Base-by-base conservation (phyloP, 192 early-diverging fungal genomes). In the Chytriomyces confervae region DNA sequence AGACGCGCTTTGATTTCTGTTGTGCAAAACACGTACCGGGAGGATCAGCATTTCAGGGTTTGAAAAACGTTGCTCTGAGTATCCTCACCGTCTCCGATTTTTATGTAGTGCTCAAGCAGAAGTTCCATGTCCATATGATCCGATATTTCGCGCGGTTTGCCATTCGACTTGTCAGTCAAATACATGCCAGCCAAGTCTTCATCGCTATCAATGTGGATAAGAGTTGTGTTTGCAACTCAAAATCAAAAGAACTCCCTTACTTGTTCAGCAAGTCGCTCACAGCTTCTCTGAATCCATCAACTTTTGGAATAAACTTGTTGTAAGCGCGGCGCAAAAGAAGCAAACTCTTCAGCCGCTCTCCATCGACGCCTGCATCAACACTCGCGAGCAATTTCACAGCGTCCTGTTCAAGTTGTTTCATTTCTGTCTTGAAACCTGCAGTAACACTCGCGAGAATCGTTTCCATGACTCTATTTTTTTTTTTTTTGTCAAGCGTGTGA, bases 181-280 rank as follows among this genome's bases (percentile, higher is more conserved):
- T 94, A 97, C 93, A 97, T 93, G 27, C 85, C 92, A 0, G 94
- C 95, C 51, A 97, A 79, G 73, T 97, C 95, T 47, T 97, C 95
- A 83, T 96, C 94, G 85, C 86, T 77, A 44, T 49, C 9, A 48
- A 23, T 50, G 9, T 18, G 18, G 57, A 29, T 61, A 48, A 9
- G 10, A 53, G n/a, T 18, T 20, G 16, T 50, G 45, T 46, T 23
- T 11, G 36, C 0, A n/a, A 62, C 10, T 23, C 27, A 49, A 18
- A 66, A 10, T 48, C 0, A 16, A 48, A 72, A 50, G 11, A 20
- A 29, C 24, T 49, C 36, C 45, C 76, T 51, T 73, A 86, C 82
- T 75, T 76, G 23, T 94, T 92, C 66, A 96, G 79, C 18, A 95
- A 85, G 63, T 94, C 93, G n/a, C 88, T 91, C 62, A 97, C 88